Base-by-base conservation (phyloP, 352 stramenopile genomes). In the Phytophthora sp. region DNA sequence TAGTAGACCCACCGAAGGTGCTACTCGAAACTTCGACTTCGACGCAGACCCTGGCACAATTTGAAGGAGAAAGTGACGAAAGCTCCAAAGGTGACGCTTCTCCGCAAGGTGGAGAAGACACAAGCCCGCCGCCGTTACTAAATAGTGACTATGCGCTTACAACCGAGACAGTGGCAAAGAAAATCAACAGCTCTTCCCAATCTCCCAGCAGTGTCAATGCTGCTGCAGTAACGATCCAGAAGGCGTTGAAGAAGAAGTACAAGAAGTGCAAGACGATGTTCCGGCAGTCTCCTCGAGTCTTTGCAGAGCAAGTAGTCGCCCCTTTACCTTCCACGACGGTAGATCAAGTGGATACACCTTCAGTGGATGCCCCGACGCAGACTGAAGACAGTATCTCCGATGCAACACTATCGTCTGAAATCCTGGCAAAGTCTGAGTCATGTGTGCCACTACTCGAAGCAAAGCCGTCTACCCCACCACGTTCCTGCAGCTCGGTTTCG, bases 241-340 rank as follows among this genome's bases (percentile, higher is more conserved):
- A 80, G 20, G 79, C 72, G 5, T 16, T 88, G 47, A 83, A 82
- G 51, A 76, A 77, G 62, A 76, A 68, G 8, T 78, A 66, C 39
- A 76, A 66, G 52, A 60, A 73, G 29, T 77, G 69, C 30, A 69
- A 75, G 21, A 77, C 75, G 45, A 64, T 84, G 35, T 76, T 86
- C 23, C 74, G 79, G 9, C 67, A 80, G 51, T 82, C 79, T 7
- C 73, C 76, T 13, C 74, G 74, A 20, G 64, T 88, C 4, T 75
- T 82, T 8, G 69, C 58, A 3, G 72, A 77, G n/a, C 66, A 82
- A 62, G 21, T 60, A 7, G 23, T 62, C 4, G 18, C 7, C n/a
- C 18, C 39, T 30, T 9, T 26, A 26, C 35, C 16, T 11, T 33
- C 29, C 1, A 33, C 29, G 7, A 7, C 18, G 13, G 16, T 24